These are phyloP conservation scores for Phaffomyces opuntiae DNA, from an alignment of 805 yeast genomes.

Conservation along the genomic window DNA sequence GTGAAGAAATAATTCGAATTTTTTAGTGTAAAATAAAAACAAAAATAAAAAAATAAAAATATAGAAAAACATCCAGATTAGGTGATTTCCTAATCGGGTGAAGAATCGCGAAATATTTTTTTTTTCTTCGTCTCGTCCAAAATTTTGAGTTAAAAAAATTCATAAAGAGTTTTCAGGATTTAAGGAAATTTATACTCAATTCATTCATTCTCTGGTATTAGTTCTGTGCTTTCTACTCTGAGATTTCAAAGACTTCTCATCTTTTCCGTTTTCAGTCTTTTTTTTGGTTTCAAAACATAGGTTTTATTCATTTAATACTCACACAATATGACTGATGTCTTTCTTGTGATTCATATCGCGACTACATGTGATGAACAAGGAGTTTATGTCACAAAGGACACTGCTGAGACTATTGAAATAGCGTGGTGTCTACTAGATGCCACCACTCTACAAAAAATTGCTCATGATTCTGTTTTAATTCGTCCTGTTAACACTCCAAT, in stretches of 20 bases:
- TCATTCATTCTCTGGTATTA: neutral
- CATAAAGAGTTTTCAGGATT: neutral
- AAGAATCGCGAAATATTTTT: neutral
- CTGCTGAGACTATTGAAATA: slow-evolving; percentile 59
- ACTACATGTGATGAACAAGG: slow-evolving; percentile 65
- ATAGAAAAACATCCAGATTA: neutral
- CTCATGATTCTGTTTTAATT: slow-evolving; percentile 41
- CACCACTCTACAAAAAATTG: slow-evolving; percentile 34
- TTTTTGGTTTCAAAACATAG: neutral
- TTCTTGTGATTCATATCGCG: slow-evolving; percentile 53
- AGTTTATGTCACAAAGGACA: slow-evolving; percentile 53
- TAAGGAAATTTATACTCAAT: neutral
- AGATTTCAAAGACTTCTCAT: neutral
- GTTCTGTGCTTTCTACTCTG: neutral
- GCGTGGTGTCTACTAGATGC: slow-evolving; percentile 64
- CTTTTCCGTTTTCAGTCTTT: neutral
- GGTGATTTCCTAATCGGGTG: neutral
- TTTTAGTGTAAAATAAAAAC: neutral
- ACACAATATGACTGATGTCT: slow-evolving; percentile 33
- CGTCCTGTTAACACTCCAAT: slow-evolving; percentile 62
- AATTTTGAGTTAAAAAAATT: neutral
- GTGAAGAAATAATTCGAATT: neutral
- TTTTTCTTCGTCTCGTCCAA: neutral
- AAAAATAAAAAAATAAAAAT: neutral
- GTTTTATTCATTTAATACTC: neutral